phyloP scores from a whole-genome alignment of 2,329 filamentous ascomycete genomes.

The Capronia epimyces region DNA sequence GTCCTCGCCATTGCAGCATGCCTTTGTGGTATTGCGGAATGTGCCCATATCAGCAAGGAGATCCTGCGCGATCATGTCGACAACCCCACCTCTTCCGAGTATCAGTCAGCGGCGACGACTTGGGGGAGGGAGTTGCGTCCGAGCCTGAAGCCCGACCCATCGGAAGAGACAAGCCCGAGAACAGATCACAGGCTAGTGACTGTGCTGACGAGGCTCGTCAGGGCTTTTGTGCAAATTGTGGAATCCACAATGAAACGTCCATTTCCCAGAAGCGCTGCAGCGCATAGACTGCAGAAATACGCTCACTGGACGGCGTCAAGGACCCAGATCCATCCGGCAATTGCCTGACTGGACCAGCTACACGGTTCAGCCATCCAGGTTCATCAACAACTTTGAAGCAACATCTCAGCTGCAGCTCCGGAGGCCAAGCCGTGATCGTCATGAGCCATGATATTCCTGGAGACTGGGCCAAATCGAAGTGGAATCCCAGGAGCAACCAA shows the following conservation, averaged over 20 bases:
- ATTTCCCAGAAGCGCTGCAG: neutral
- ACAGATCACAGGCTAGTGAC: neutral
- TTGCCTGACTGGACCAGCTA: constrained; percentile 4
- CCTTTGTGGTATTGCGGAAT: constrained; percentile 10
- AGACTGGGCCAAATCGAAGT: too few relatives aligned
- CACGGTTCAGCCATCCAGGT: neutral
- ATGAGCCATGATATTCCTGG: too few relatives aligned
- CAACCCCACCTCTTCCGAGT: neutral
- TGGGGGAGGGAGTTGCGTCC: neutral
- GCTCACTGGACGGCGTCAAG: constrained; percentile 8
- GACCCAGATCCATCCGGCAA: constrained; percentile 6
- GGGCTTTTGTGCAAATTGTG: neutral
- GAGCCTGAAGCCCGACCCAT: neutral
- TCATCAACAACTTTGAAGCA: neutral
- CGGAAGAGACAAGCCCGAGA: neutral
- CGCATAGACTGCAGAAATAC: neutral
- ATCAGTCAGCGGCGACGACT: neutral
- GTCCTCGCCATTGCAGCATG: constrained; percentile 12
- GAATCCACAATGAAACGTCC: neutral
- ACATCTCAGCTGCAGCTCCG: neutral
- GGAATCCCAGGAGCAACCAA: too few relatives aligned
- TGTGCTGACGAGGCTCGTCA: neutral
- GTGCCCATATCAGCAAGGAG: constrained; percentile 13
- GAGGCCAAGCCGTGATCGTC: neutral
- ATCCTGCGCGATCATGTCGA: constrained; percentile 1